Evolutionary conservation across 140 eudicot species (phyloP), one percentile per base, ranked within the genome.

Genomic region (Bidens hawaiensis): DNA sequence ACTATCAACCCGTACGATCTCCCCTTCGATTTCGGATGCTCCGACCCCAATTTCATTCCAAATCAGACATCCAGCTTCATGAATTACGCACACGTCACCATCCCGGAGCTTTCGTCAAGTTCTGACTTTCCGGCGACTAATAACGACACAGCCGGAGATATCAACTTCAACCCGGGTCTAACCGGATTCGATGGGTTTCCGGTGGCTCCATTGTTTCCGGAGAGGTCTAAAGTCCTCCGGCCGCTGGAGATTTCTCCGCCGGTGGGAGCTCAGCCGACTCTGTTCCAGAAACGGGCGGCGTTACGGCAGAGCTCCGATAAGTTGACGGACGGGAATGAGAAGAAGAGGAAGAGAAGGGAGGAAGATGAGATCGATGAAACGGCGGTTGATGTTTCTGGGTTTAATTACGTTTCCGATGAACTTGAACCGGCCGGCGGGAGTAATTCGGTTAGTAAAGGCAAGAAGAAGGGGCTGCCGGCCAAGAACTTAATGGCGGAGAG

Each of bases 401-500:
- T 85, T 17, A 77, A 76, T 68, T 82, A 79, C 52, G 89, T 82
- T 56, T 85, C 95, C 2, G 95, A 82, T 45, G 95, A 79, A 7
- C 23, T 36, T 21, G 79, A 74, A 19, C 74, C 25, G 13, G 41
- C 67, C 18, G 45, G 76, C 23, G 75, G 62, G 33, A 42, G 61
- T 42, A n/a, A n/a, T n/a, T n/a, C n/a, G n/a, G n/a, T n/a, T n/a
- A n/a, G n/a, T n/a, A n/a, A n/a, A n/a, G n/a, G n/a, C n/a, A n/a
- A 90, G 81, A 82, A 71, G 68, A 83, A 81, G 56, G 89, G 95
- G 28, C 31, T 81, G 28, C 97, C 95, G 11, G 89, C 97, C 0
- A 90, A 90, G 50, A 90, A 90, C 75, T 71, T 90, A 58, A 86
- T 90, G 97, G 97, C 95, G 21, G 97, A 90, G 81, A 69, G 97